Percentiles rank a stretch among this genome's conserved stretches.
These are phyloP conservation scores for Closterium sp. DNA, from an alignment of 139 green algal genomes.

Conservation along the genomic window DNA sequence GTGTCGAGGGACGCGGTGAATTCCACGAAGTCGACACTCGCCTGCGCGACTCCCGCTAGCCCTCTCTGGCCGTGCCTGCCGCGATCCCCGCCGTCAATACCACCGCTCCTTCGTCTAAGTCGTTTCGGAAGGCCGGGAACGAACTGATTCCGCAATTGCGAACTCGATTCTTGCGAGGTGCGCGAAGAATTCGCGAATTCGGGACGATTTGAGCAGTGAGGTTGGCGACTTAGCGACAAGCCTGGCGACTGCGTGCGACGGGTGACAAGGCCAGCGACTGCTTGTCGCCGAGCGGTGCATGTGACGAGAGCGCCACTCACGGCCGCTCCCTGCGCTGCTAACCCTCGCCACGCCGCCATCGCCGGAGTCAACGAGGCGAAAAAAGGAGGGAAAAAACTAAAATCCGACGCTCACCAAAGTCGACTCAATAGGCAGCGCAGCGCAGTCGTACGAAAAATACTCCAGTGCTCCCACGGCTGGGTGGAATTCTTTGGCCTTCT, in stretches of 20 bases:
- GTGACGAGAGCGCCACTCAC: neutral
- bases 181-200: neutral
- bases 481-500: too few relatives aligned
- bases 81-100: neutral
- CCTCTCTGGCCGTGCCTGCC: neutral
- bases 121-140: neutral
- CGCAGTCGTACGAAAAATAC: neutral
- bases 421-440: neutral
- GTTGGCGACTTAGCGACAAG: neutral
- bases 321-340: neutral
- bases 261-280: neutral
- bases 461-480: too few relatives aligned
- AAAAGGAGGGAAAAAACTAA: too few relatives aligned
- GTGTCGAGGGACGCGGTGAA: neutral
- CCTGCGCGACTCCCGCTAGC: neutral
- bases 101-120: neutral
- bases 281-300: neutral
- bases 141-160: neutral
- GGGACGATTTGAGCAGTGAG: neutral
- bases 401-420: neutral
- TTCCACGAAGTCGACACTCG: neutral
- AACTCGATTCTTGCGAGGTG: neutral
- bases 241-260: neutral
- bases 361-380: neutral
- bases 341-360: neutral